Conservation (phyloP, 768 basidiomycete species). For the Gloeostereum incarnatum region DNA sequence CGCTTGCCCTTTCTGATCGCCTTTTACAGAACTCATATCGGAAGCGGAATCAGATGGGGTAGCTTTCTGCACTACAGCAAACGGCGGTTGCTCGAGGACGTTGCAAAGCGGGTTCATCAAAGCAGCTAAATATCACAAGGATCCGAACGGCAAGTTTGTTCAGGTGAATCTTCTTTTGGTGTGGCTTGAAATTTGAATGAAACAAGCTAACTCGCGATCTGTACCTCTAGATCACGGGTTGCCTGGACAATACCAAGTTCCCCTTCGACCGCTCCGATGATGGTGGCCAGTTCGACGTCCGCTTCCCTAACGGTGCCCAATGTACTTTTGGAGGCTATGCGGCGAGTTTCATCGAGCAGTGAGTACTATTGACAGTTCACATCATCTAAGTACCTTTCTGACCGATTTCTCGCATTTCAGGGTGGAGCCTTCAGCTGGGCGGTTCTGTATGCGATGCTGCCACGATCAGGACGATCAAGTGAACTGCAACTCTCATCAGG, state of each 20-base stretch:
- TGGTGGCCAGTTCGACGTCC: constrained; percentile 41
- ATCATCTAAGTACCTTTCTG: background rate
- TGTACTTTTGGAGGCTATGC: constrained; percentile 41
- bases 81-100: too few species aligned
- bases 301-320: constrained; percentile 44
- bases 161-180: too few species aligned
- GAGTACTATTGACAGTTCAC: constrained; percentile 11
- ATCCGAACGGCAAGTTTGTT: too few species aligned
- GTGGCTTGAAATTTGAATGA: too few species aligned
- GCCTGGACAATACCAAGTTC: background rate
- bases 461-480: constrained; percentile 26
- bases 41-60: too few species aligned
- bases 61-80: too few species aligned
- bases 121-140: too few species aligned
- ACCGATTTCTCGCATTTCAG: constrained; percentile 14
- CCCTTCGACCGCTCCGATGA: constrained; percentile 20
- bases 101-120: too few species aligned
- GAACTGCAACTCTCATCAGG: constrained; percentile 43
- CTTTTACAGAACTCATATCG: too few species aligned
- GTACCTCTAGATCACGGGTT: background rate
- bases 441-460: constrained; percentile 45
- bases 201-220: too few species aligned
- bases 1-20: too few species aligned
- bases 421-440: constrained; percentile 32
- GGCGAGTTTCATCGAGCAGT: constrained; percentile 45